Percentiles rank a stretch among this genome's conserved stretches.
Conservation (phyloP, 805 yeast genomes). For the Candida anglica region DNA sequence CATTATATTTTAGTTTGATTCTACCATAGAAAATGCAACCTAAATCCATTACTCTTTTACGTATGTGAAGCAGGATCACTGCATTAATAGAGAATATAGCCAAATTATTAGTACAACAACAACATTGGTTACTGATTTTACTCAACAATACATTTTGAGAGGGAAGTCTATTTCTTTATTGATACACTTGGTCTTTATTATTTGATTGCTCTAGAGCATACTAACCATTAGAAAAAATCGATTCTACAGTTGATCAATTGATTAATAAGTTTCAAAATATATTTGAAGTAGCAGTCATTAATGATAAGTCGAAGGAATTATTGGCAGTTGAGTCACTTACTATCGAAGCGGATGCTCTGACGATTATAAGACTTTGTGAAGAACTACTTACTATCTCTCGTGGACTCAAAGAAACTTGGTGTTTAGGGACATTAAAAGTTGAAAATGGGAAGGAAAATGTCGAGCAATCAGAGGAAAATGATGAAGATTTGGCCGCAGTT, state of each 20-base stretch:
- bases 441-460: slow-evolving; percentile 7
- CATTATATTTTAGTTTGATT: too few species aligned
- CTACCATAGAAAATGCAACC: too few species aligned
- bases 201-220: too few species aligned
- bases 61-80: too few species aligned
- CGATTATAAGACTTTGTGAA: slow-evolving; percentile 49
- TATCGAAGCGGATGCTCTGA: slow-evolving; percentile 49
- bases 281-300: slow-evolving; percentile 42
- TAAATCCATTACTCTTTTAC: slow-evolving; percentile 35
- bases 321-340: slow-evolving; percentile 53
- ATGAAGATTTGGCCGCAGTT: slow-evolving; percentile 17
- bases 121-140: too few species aligned
- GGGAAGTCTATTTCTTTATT: too few species aligned
- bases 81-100: too few species aligned
- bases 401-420: slow-evolving; percentile 53
- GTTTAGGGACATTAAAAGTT: slow-evolving; percentile 49
- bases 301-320: slow-evolving; percentile 37
- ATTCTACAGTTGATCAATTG: slow-evolving; percentile 47
- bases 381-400: slow-evolving; percentile 48
- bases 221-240: slow-evolving; percentile 46
- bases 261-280: slow-evolving; percentile 52
- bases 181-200: too few species aligned
- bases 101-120: too few species aligned
- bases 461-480: slow-evolving; percentile 12
- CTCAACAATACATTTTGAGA: too few species aligned